Conservation (phyloP, 2,329 filamentous ascomycete genomes). For the Colletotrichum godetiae region DNA sequence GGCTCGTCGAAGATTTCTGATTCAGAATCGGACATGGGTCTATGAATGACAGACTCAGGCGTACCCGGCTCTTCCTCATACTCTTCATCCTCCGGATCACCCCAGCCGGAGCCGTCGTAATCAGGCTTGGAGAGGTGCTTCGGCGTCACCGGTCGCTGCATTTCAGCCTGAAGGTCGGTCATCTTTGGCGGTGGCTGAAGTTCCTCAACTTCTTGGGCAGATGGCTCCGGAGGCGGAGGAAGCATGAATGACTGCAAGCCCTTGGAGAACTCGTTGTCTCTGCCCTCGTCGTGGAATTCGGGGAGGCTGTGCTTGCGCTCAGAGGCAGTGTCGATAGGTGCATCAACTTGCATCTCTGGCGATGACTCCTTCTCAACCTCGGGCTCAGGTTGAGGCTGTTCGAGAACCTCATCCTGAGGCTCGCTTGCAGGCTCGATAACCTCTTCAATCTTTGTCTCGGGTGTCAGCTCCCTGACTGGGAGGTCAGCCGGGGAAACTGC, state of each 20-base stretch:
- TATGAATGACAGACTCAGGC: slow-evolving; percentile 90
- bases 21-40: slow-evolving; percentile 66
- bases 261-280: slow-evolving; percentile 51
- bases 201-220: slow-evolving; percentile 44
- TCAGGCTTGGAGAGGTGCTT: slow-evolving; percentile 68
- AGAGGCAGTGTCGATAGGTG: slow-evolving; percentile 46
- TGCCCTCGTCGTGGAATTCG: slow-evolving; percentile 39
- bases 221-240: slow-evolving; percentile 51
- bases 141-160: slow-evolving; percentile 61
- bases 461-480: slow-evolving; percentile 11
- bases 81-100: slow-evolving; percentile 65
- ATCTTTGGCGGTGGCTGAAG: slow-evolving; percentile 44
- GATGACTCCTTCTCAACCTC: slow-evolving; percentile 35
- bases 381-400: background rate
- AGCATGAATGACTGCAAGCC: slow-evolving; percentile 61
- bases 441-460: slow-evolving; percentile 6
- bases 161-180: slow-evolving; percentile 48
- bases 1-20: slow-evolving; percentile 53
- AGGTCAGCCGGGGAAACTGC: slow-evolving; percentile 37
- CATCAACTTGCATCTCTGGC: slow-evolving; percentile 33
- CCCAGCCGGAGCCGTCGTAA: slow-evolving; percentile 73
- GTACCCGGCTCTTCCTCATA: slow-evolving; percentile 74
- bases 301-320: slow-evolving; percentile 16
- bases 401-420: background rate
- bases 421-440: slow-evolving; percentile 10